A percentile compares a stretch with the other conserved stretches of the same genome.
Conservation (phyloP, 2,329 filamentous ascomycete genomes). For the Colletotrichum spinosum region DNA sequence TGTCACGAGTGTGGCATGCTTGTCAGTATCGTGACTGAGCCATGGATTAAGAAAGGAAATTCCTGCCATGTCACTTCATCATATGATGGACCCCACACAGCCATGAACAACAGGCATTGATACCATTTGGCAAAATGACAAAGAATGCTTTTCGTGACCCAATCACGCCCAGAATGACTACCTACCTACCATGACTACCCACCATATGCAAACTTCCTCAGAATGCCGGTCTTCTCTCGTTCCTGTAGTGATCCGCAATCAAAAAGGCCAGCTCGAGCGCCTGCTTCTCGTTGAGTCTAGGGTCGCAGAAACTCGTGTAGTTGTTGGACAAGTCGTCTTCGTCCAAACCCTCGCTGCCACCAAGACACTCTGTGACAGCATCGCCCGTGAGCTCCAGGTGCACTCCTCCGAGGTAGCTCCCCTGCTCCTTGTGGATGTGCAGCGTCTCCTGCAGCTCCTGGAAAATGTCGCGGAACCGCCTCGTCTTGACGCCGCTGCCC, state of each 20-base stretch:
- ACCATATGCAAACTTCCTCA: neutral
- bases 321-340: constrained; percentile 91
- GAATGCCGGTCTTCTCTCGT: constrained; percentile 44
- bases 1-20: too few species aligned
- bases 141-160: constrained; percentile 24
- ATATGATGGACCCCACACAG: too few species aligned
- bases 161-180: constrained; percentile 5
- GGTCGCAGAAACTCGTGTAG: constrained; percentile 97
- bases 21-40: too few species aligned
- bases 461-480: constrained; percentile 91
- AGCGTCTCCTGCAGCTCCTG: constrained; percentile 87
- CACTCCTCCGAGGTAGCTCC: constrained; percentile 90
- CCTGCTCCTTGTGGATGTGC: constrained; percentile 83
- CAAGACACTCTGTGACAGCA: constrained; percentile 94
- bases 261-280: constrained; percentile 94
- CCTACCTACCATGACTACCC: neutral
- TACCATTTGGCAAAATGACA: neutral
- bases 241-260: constrained; percentile 82
- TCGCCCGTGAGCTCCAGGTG: constrained; percentile 97
- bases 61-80: too few species aligned
- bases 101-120: too few species aligned
- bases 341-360: constrained; percentile 86
- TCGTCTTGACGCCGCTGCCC: constrained; percentile 86
- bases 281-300: constrained; percentile 96
- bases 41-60: too few species aligned